Evolutionary conservation across 495 filamentous ascomycete genomes (phyloP).

Genomic region (Podospora sp.): DNA sequence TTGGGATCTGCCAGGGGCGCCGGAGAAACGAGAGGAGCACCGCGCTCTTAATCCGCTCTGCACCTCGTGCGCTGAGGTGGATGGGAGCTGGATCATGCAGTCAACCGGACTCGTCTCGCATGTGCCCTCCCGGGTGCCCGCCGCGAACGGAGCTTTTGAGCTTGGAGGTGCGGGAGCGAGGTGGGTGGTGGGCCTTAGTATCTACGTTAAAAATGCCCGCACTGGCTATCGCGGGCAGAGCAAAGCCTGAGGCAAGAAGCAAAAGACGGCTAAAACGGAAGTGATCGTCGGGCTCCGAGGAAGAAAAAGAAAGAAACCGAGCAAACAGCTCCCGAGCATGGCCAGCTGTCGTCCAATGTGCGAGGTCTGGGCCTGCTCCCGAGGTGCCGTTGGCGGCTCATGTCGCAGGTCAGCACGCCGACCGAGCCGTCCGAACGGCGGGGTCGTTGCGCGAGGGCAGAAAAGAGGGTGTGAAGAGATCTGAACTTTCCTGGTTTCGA

Average conservation of each 20-base stretch:
- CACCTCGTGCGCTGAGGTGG: neutral
- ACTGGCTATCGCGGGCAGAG: neutral
- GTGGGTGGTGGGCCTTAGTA: neutral
- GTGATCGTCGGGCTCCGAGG: constrained; percentile 19
- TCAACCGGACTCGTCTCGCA: constrained; percentile 9
- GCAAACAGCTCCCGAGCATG: neutral
- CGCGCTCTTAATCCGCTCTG: neutral
- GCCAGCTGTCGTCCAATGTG: constrained; percentile 11
- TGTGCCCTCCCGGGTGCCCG: constrained; percentile 3
- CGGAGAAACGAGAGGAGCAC: neutral
- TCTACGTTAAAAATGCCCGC: too few species aligned
- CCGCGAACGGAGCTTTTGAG: neutral
- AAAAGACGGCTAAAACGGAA: constrained; percentile 12
- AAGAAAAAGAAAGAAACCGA: neutral
- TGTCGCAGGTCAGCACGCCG: neutral
- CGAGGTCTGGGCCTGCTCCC: neutral
- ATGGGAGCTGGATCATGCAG: constrained; percentile 19
- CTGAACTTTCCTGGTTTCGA: neutral
- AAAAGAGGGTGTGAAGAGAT: neutral
- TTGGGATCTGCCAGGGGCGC: neutral
- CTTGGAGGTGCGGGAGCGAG: too few species aligned
- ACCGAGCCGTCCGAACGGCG: neutral
- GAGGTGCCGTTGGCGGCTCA: neutral
- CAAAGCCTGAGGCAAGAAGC: neutral
- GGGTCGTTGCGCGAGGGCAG: neutral